Percentiles rank a stretch among this genome's conserved stretches.
Evolutionary conservation across 345 rosid species (phyloP).

Genomic region (Arabis hirsuta): DNA sequence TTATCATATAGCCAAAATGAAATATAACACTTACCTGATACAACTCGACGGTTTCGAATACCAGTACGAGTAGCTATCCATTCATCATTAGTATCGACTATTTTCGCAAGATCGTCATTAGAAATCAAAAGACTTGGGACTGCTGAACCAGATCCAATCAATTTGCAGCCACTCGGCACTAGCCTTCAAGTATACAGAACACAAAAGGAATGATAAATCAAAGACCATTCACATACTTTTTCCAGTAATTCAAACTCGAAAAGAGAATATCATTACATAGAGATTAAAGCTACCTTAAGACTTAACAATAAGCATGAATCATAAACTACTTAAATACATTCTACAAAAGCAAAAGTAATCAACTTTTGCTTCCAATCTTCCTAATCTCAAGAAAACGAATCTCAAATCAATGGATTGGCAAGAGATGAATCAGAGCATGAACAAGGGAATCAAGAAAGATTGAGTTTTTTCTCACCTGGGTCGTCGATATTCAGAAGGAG

Average conservation of each 20-base stretch:
- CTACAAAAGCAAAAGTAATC: neutral
- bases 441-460: neutral
- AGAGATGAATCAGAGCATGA: neutral
- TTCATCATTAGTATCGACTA: constrained; percentile 88
- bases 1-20: neutral
- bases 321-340: neutral
- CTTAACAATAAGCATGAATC: neutral
- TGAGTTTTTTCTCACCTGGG: constrained; percentile 52
- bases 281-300: constrained; percentile 2
- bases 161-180: constrained; percentile 81
- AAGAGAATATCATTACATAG: neutral
- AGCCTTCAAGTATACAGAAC: constrained; percentile 50
- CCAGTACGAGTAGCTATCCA: constrained; percentile 96
- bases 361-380: neutral
- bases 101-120: constrained; percentile 83
- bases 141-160: constrained; percentile 93
- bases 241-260: neutral
- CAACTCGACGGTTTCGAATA: constrained; percentile 76
- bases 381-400: constrained; percentile 19
- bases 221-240: constrained; percentile 2
- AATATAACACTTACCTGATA: constrained; percentile 58
- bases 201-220: constrained; percentile 21
- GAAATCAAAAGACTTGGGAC: constrained; percentile 75
- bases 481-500: constrained; percentile 57
- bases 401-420: constrained; percentile 7